phyloP scores from a whole-genome alignment of 495 filamentous ascomycete species.

The Hapsidospora chrysogenum region DNA sequence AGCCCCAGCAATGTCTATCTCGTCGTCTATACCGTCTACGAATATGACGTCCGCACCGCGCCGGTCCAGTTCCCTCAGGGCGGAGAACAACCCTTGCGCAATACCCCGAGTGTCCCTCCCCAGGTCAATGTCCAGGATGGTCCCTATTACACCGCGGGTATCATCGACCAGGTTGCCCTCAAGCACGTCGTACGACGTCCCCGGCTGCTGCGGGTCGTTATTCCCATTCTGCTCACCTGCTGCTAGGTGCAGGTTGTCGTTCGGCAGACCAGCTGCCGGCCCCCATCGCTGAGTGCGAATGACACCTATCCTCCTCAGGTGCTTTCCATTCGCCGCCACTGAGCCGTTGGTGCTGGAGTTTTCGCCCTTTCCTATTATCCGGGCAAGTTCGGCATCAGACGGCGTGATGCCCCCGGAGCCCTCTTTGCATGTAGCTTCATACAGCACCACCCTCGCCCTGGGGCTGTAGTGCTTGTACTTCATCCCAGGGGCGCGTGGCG shows the following conservation, averaged over 20 bases:
- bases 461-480: conserved; percentile 98
- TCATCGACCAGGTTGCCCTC: conserved; percentile 14
- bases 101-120: conserved; percentile 53
- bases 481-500: conserved; percentile 85
- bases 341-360: background rate
- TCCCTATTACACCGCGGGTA: conserved; percentile 11
- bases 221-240: background rate
- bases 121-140: conserved; percentile 41
- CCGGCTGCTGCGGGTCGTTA: background rate
- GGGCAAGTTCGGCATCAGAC: conserved; percentile 7
- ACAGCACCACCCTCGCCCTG: conserved; percentile 71
- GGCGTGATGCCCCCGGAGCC: conserved; percentile 5
- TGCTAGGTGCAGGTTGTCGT: background rate
- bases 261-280: conserved; percentile 13
- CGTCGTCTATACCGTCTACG: conserved; percentile 77
- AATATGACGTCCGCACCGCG: conserved; percentile 68
- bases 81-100: conserved; percentile 74
- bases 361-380: background rate
- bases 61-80: conserved; percentile 69
- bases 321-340: conserved; percentile 1
- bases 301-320: conserved; percentile 13
- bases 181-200: conserved; percentile 12
- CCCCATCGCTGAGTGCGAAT: conserved; percentile 28
- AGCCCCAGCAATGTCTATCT: conserved; percentile 72
- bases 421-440: conserved; percentile 32